A percentile compares a stretch with the other conserved stretches of the same genome.
phyloP scores from a whole-genome alignment of 352 stramenopile species.

The Globisporangium takayamanum region DNA sequence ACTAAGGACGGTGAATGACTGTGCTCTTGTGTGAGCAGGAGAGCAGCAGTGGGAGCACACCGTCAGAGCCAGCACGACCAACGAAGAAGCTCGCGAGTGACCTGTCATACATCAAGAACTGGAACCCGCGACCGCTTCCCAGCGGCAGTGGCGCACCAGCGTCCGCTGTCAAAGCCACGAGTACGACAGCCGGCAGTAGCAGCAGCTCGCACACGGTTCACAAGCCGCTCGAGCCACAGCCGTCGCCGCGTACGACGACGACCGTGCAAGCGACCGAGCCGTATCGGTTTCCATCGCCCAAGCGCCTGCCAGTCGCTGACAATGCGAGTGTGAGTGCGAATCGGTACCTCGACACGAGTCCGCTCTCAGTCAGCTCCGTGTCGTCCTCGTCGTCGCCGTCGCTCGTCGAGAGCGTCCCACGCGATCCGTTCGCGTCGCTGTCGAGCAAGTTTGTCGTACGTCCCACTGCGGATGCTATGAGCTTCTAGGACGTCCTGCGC shows the following conservation, averaged over 20 bases:
- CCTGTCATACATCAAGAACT: conserved; percentile 44
- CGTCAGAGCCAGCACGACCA: conserved; percentile 6
- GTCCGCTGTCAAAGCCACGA: not conserved
- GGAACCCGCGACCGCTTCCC: conserved; percentile 20
- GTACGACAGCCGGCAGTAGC: not conserved
- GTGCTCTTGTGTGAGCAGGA: conserved; percentile 1
- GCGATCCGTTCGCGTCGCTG: conserved; percentile 44
- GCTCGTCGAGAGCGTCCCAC: conserved; percentile 19
- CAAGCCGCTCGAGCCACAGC: no score
- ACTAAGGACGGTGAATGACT: not conserved
- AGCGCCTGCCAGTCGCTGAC: conserved; percentile 30
- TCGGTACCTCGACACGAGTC: conserved; percentile 26
- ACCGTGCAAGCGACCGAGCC: not conserved
- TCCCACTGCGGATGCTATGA: no score
- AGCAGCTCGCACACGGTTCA: conserved; percentile 3
- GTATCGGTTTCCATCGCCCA: conserved; percentile 37
- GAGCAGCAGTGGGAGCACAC: not conserved
- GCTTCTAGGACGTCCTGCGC: no score
- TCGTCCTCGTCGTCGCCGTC: conserved; percentile 55
- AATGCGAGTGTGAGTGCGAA: conserved; percentile 14
- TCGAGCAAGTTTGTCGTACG: conserved; percentile 52
- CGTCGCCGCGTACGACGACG: not conserved
- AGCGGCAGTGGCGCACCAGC: not conserved
- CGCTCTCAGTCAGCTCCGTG: conserved; percentile 37
- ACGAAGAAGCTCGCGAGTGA: conserved; percentile 16